Conservation (phyloP, 176 grass and related monocot genomes). For the barley (Hordeum vulgare) region MorexV3_pseudomolecules_assembly NC_058524.1:106933480-106933979, state of each 20-base stretch:
- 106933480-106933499: no score
- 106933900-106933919: no score
- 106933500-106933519: no score
- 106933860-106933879: neutral
- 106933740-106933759: constrained; percentile 73
- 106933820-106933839: neutral
- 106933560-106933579: constrained; percentile 40
- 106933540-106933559: constrained; percentile 66
- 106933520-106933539: neutral
- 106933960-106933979: neutral
- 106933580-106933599: constrained; percentile 78
- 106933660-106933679: constrained; percentile 65
- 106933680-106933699: constrained; percentile 92
- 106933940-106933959: neutral
- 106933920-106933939: neutral
- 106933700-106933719: constrained; percentile 90
- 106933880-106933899: neutral
- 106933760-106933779: constrained; percentile 56
- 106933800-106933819: neutral
- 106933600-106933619: constrained; percentile 61
- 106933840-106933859: neutral
- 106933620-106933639: constrained; percentile 74
- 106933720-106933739: constrained; percentile 77
- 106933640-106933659: constrained; percentile 77
- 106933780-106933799: neutral